Evolutionary conservation across 176 grass and related monocot species (phyloP).

Genomic region (Lolium rigidum): DNA sequence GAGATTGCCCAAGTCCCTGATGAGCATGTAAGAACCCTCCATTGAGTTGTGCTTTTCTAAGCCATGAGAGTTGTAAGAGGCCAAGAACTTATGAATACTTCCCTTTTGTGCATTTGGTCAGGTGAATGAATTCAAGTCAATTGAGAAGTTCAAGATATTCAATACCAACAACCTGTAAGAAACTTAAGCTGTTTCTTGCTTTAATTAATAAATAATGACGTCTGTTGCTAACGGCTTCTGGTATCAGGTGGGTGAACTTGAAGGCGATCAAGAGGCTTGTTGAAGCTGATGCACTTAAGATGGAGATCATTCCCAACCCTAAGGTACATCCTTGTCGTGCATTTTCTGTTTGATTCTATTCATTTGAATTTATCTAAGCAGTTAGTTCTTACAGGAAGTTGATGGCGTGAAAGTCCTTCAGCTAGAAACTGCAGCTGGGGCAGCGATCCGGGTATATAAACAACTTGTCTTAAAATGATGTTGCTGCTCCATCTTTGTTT

Average conservation of each 20-base stretch:
- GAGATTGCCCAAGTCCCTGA: slow-evolving; percentile 99
- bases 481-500: slow-evolving; percentile 7
- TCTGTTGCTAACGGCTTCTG: slow-evolving; percentile 38
- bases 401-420: slow-evolving; percentile 93
- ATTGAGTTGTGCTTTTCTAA: slow-evolving; percentile 5
- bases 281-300: slow-evolving; percentile 97
- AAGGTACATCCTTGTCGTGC: slow-evolving; percentile 53
- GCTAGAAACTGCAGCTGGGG: slow-evolving; percentile 96
- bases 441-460: slow-evolving; percentile 83
- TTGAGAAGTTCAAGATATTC: slow-evolving; percentile 99
- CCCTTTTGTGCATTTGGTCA: slow-evolving; percentile 31
- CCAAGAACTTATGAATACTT: slow-evolving; percentile 31
- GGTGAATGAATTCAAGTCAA: slow-evolving; percentile 95
- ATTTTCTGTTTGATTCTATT: not conserved
- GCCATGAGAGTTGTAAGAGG: not conserved
- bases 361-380: slow-evolving; percentile 36
- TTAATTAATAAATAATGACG: not conserved
- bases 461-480: not conserved
- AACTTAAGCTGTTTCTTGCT: slow-evolving; percentile 15
- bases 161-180: slow-evolving; percentile 98
- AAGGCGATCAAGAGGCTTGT: slow-evolving; percentile 98
- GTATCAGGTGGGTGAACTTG: slow-evolving; percentile 97
- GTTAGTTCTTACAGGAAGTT: slow-evolving; percentile 74
- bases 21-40: slow-evolving; percentile 69
- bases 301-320: slow-evolving; percentile 99